Base-by-base conservation (phyloP, 1,284 basidiomycete genomes). In the Ganoderma lingzhi region DNA sequence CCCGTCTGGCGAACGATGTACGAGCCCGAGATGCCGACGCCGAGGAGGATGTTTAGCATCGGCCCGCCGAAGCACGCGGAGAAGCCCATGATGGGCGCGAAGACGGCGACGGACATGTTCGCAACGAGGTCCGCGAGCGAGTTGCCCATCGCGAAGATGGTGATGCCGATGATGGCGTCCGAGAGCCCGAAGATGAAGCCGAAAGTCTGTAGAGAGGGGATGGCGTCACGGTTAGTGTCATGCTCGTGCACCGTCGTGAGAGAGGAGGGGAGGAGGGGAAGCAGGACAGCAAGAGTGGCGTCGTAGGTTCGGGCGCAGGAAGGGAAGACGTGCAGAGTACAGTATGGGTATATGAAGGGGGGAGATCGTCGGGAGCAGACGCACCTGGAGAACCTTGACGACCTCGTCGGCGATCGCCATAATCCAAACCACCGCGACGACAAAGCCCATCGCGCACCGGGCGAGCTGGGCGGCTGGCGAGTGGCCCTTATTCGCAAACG, bases 141-240 rank as follows among this genome's bases (percentile, higher is more conserved):
- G 81, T 99, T 99, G 30, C 97, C 97, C 42, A 98, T 88, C 0
- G 97, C 97, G 77, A 99, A 99, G 72, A 99, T 92, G 0, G 97
- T 99, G 63, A 99, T 83, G 3, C 97, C 97, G 65, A 99, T 93
- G 77, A 99, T 97, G 35, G 97, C 97, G 79, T 99, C 96, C n/a
- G 95, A 96, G 32, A 99, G 86, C 0, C 97, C 96, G 75, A 98
- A 93, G 67, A 99, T 94, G 80, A 93, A 90, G 19, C 97, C 97
- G 75, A 98, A 93, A 0, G 95, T 93, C 92, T 97, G 76, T 28
- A 12, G 23, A n/a, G 12, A 4, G n/a, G 6, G 4, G n/a, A 19
- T n/a, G n/a, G n/a, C 56, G 35, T 39, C n/a, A 39, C n/a, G 17
- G 35, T 59, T 23, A 59, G 56, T 23, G 56, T 59, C 56, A 56